These are phyloP conservation scores for Coniochaeta sp. DNA, from an alignment of 2,329 filamentous ascomycete species.

Conservation along the genomic window DNA sequence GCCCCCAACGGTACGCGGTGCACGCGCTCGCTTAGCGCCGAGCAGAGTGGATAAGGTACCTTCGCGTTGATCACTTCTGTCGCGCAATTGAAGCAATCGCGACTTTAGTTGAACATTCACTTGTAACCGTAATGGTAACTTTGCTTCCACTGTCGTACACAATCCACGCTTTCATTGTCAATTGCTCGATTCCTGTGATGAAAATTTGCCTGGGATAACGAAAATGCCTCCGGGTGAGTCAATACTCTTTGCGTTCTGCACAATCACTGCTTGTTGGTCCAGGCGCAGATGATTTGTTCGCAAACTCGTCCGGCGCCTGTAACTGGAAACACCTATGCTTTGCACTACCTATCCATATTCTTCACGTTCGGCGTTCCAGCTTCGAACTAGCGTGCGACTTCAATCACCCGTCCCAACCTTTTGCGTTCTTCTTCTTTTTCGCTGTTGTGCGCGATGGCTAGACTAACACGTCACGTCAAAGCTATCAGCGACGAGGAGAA, in stretches of 20 bases:
- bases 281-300: not conserved
- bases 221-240: not conserved
- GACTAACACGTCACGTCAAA: constrained; percentile 7
- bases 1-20: no score
- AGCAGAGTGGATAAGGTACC: not conserved
- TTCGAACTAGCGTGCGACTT: not conserved
- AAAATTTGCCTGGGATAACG: not conserved
- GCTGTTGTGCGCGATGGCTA: not conserved
- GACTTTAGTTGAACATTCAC: not conserved
- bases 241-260: not conserved
- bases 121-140: not conserved
- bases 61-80: not conserved
- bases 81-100: not conserved
- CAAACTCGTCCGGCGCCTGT: not conserved
- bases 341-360: no score
- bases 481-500: constrained; percentile 34
- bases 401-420: not conserved
- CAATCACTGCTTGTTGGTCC: not conserved
- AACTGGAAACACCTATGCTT: not conserved
- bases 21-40: not conserved
- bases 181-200: not conserved
- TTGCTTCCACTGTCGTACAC: not conserved
- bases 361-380: not conserved
- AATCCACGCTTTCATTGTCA: not conserved
- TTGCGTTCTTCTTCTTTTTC: not conserved